These are phyloP conservation scores for Diaporthe vaccinii DNA, from an alignment of 2,329 filamentous ascomycete species.

Conservation along the genomic window DNA sequence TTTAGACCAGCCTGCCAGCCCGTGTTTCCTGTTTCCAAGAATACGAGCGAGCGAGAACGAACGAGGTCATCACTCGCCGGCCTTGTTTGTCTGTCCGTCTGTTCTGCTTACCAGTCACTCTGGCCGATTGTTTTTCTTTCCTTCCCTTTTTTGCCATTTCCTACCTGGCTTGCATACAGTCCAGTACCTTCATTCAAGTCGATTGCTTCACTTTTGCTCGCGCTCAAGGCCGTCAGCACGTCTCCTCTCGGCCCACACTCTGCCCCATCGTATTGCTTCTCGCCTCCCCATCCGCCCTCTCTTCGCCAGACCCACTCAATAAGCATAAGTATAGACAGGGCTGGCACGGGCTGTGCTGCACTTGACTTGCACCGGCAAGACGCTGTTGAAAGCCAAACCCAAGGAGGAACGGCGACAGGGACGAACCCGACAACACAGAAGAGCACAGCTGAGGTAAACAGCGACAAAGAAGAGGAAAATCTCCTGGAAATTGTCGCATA, in stretches of 20 bases:
- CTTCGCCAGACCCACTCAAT: conserved; percentile 28
- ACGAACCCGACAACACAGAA: neutral
- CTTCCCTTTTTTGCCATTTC: neutral
- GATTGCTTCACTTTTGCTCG: neutral
- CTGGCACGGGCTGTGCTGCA: conserved; percentile 21
- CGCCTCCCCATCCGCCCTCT: neutral
- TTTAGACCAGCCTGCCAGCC: neutral
- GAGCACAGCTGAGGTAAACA: neutral
- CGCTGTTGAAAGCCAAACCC: neutral
- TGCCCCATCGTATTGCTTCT: conserved; percentile 25
- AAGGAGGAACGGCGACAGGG: neutral
- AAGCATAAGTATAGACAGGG: conserved; percentile 34
- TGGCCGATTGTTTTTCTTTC: conserved; percentile 8
- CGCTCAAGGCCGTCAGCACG: neutral
- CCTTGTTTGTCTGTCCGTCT: neutral
- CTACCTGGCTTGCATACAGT: neutral
- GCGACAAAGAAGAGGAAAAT: neutral
- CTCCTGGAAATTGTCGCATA: conserved; percentile 17
- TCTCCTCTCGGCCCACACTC: conserved; percentile 8
- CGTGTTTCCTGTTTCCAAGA: conserved; percentile 32
- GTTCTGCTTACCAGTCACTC: neutral
- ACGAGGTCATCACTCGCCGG: conserved; percentile 15
- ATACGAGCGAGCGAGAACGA: conserved; percentile 17
- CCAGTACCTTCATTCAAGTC: neutral
- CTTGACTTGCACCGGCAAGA: neutral